Evolutionary conservation across 495 filamentous ascomycete species (phyloP).

Genomic region (Penicillium pulvis): DNA sequence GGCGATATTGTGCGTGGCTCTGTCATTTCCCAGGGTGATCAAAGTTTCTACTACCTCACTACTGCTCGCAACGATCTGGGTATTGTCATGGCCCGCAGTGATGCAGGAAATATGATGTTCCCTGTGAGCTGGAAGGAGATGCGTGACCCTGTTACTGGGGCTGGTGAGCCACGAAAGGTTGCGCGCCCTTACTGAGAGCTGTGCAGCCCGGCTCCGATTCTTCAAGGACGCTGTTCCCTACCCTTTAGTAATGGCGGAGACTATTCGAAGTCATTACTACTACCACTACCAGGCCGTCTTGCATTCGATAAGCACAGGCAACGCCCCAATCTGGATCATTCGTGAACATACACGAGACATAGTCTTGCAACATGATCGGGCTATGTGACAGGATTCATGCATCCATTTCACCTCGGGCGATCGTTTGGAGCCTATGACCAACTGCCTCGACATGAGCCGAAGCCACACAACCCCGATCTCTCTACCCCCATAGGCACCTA

Average conservation of each 20-base stretch:
- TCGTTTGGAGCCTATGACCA: not conserved
- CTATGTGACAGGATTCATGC: not conserved
- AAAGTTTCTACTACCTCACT: constrained; percentile 88
- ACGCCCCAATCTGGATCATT: not conserved
- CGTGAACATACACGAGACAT: not conserved
- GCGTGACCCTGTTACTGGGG: constrained; percentile 76
- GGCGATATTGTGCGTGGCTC: constrained; percentile 90
- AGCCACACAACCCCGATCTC: not conserved
- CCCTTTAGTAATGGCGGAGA: not conserved
- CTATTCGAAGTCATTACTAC: not conserved
- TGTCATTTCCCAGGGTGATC: constrained; percentile 90
- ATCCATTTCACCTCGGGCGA: not conserved
- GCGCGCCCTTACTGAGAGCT: constrained; percentile 79
- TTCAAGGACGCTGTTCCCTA: not conserved
- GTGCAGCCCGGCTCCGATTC: not conserved
- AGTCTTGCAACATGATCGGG: not conserved
- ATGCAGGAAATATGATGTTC: constrained; percentile 84
- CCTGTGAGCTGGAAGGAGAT: constrained; percentile 96
- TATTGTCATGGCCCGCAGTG: constrained; percentile 91
- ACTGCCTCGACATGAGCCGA: not conserved
- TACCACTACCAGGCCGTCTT: not conserved
- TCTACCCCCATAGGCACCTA: not conserved
- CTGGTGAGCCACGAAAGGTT: constrained; percentile 83
- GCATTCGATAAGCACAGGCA: constrained; percentile 2
- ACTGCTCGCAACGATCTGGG: constrained; percentile 90